Conservation (phyloP, 2,329 filamentous ascomycete genomes). For the Diplodia corticola region DNA sequence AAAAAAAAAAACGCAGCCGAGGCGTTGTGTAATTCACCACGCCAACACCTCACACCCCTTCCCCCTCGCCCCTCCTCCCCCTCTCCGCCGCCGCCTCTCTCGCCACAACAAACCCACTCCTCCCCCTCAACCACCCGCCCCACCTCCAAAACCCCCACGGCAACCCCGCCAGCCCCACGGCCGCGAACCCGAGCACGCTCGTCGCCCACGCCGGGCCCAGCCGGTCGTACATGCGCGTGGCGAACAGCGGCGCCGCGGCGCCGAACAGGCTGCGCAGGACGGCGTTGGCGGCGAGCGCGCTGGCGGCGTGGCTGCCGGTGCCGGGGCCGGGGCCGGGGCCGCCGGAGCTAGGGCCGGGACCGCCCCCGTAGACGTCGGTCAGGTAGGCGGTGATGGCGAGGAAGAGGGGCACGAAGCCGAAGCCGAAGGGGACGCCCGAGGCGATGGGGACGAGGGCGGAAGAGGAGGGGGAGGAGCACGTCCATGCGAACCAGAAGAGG, state of each 20-base stretch:
- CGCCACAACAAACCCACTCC: slow-evolving; percentile 52
- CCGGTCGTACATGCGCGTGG: slow-evolving; percentile 66
- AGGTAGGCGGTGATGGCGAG: slow-evolving; percentile 83
- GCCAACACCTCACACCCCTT: not conserved
- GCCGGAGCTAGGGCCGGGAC: no score
- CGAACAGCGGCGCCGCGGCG: slow-evolving; percentile 74
- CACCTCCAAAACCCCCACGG: slow-evolving; percentile 74
- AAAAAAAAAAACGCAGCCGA: no score
- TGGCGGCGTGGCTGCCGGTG: slow-evolving; percentile 71
- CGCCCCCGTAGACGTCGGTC: slow-evolving; percentile 72
- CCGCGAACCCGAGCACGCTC: slow-evolving; percentile 71
- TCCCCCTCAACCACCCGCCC: slow-evolving; percentile 57
- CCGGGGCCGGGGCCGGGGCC: no score
- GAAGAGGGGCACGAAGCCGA: slow-evolving; percentile 74
- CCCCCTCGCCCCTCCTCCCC: not conserved
- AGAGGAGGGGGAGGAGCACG: slow-evolving; percentile 65
- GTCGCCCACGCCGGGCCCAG: slow-evolving; percentile 77
- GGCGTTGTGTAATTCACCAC: no score
- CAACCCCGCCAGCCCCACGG: slow-evolving; percentile 75
- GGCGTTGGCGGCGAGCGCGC: slow-evolving; percentile 75
- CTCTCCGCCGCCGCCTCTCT: slow-evolving; percentile 56
- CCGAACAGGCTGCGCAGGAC: slow-evolving; percentile 72
- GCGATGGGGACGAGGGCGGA: slow-evolving; percentile 81
- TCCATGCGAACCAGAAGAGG: slow-evolving; percentile 58
- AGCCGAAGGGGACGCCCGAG: slow-evolving; percentile 76